Evolutionary conservation across 257 asterid species (phyloP), one percentile per base, ranked within the genome.

Genomic region (Nicotiana benthamiana): DNA sequence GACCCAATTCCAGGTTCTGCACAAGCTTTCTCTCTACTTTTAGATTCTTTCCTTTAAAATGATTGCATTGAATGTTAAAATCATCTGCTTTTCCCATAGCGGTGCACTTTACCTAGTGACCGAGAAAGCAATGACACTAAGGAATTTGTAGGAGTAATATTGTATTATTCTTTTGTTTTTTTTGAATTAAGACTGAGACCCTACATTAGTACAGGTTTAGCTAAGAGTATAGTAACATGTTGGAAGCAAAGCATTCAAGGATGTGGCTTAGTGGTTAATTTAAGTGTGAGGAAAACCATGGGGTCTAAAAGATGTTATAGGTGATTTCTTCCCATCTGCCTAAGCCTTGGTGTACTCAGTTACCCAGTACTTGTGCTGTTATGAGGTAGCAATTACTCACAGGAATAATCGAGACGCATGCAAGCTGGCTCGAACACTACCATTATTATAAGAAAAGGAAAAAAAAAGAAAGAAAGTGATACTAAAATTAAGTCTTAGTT

Each of bases 1-100:
- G 98, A 92, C 92, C 96, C 99, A 75, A 89, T 89, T 83, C 92
- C 97, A 90, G 97, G 97, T 93, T 87, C 65, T 22, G 12, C 15
- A 20, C 59, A 43, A 4, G 20, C 34, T 70, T 9, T 70, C 9
- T 70, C 36, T 70, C 8, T 22, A 48, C 17, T 51, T 26, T 7
- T 46, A 22, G 22, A 24, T 72, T 72, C 60, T 12, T 70, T 43
- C 59, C 22, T 70, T 70, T 0, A 43, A 70, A 70, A 36, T 2
- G 22, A 34, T 9, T 56, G 62, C 26, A 6, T 6, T 56, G 24
- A 53, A 53, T 15, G 59, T 18, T 18, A 15, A 53, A 53, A 53
- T 53, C n/a, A 15, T 53, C 2, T 53, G 59, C 59, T 16, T 15
- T 13, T 51, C 56, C 56, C 62, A 56, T 56, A 6, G 62, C 8